Evolutionary conservation across 2,329 filamentous ascomycete species (phyloP).

Genomic region (Nothophaeocryptopus gaeumannii): DNA sequence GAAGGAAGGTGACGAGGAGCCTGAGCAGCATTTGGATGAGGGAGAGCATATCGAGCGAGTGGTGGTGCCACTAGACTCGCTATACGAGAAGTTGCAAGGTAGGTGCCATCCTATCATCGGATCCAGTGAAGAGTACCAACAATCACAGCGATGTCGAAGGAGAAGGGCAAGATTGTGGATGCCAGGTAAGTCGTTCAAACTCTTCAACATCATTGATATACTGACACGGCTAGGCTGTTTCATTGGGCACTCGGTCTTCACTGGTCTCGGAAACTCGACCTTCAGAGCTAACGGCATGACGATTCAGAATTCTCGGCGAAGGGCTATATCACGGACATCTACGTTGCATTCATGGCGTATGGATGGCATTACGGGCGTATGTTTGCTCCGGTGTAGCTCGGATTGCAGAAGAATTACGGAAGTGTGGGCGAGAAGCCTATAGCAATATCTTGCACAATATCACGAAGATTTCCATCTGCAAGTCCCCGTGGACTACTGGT

Average conservation of each 20-base stretch:
- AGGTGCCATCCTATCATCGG: conserved; percentile 1
- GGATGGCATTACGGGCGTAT: conserved; percentile 30
- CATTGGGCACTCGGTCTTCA: conserved; percentile 60
- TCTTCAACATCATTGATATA: background rate
- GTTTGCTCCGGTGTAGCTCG: conserved; percentile 5
- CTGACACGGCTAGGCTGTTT: conserved; percentile 47
- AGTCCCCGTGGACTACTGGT: no score
- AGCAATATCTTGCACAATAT: no score
- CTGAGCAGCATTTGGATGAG: conserved; percentile 59
- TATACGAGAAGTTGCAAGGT: conserved; percentile 55
- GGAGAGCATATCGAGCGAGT: conserved; percentile 62
- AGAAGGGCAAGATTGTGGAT: conserved; percentile 54
- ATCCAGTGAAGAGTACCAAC: conserved; percentile 21
- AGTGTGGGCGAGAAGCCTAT: no score
- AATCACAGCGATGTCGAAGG: conserved; percentile 34
- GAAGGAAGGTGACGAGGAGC: conserved; percentile 49
- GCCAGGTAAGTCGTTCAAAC: conserved; percentile 37
- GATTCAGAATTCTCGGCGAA: background rate
- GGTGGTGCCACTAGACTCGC: conserved; percentile 54
- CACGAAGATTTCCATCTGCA: no score
- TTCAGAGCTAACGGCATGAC: conserved; percentile 25
- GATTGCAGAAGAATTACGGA: background rate
- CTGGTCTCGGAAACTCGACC: conserved; percentile 36
- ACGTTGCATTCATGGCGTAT: conserved; percentile 33
- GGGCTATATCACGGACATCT: conserved; percentile 33